A percentile compares a stretch with the other conserved stretches of the same genome.
Conservation (phyloP, 306 rosid genomes). For the Castanea mollissima region DNA sequence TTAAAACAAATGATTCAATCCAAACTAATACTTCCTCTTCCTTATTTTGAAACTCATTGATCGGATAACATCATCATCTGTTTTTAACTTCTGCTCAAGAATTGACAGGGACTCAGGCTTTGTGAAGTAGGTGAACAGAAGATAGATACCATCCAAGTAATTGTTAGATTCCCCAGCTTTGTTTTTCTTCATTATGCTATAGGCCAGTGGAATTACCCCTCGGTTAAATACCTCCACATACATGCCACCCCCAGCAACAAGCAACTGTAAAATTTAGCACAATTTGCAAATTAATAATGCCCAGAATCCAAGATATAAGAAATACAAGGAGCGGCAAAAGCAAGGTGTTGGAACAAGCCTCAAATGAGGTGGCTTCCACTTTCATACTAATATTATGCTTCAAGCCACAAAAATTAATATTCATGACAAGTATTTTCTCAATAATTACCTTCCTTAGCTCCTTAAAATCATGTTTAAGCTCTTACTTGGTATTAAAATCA, state of each 20-base stretch:
- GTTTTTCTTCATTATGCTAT: slow-evolving; percentile 74
- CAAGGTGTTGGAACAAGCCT: background rate
- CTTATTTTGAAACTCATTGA: slow-evolving; percentile 67
- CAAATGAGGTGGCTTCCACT: background rate
- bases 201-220: slow-evolving; percentile 82
- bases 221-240: slow-evolving; percentile 90
- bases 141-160: slow-evolving; percentile 88
- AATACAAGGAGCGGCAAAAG: background rate
- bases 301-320: slow-evolving; percentile 13
- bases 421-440: background rate
- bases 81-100: slow-evolving; percentile 52
- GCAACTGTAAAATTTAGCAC: slow-evolving; percentile 59
- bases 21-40: slow-evolving; percentile 65
- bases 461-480: background rate
- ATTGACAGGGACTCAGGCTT: slow-evolving; percentile 60
- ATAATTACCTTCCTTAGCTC: background rate
- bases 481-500: background rate
- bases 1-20: slow-evolving; percentile 15
- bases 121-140: slow-evolving; percentile 79
- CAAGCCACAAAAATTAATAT: background rate
- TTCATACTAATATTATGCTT: background rate
- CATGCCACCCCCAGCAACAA: slow-evolving; percentile 99
- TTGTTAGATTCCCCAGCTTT: slow-evolving; percentile 84
- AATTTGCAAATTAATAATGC: slow-evolving; percentile 3
- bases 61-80: slow-evolving; percentile 70